Evolutionary conservation across 148 eudicot species (phyloP), one percentile per base, ranked within the genome.

Genomic region (Polygonum maritimum): DNA sequence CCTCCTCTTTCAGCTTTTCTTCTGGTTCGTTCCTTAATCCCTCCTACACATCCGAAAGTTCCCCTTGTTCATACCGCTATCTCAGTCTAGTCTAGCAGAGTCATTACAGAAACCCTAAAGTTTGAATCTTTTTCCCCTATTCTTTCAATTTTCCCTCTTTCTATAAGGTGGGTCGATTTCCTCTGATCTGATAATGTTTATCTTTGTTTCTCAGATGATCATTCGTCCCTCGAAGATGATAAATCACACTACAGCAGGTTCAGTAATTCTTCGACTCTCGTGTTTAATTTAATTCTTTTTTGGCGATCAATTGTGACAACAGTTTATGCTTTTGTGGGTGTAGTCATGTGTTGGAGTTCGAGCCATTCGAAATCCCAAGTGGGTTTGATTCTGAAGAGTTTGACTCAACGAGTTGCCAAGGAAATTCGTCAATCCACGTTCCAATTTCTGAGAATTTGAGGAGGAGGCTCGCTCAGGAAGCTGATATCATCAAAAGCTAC

Each of bases 381-480:
- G 86, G 80, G 58, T 71, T 76, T 75, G 70, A 57, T 69, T 72
- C 35, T 44, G 82, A 26, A 45, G 85, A 67, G 49, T 81, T 36
- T 70, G 84, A 65, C 54, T 81, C 76, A 47, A 51, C 72, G 76
- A 74, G 82, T 65, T 10, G 36, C 52, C 31, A 31, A 62, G 48
- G 33, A 40, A 47, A 71, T 41, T 75, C 79, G 69, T 75, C 84
- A 7, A 77, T 40, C 19, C 75, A 76, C 33, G 71, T 75, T 52
- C 84, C 81, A 65, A 72, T 79, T 48, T 83, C 86, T 76, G 85
- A 63, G 12, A 71, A 79, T 76, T 78, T 77, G 76, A 84, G 80
- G 85, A 86, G 84, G 74, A 71, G 84, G 67, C 80, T 88, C 80
- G 74, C 84, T 82, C 81, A 47, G 79, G 84, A 4, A 36, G 15